Evolutionary conservation across 345 rosid species (phyloP).

Genomic region (Microcos paniculata): DNA sequence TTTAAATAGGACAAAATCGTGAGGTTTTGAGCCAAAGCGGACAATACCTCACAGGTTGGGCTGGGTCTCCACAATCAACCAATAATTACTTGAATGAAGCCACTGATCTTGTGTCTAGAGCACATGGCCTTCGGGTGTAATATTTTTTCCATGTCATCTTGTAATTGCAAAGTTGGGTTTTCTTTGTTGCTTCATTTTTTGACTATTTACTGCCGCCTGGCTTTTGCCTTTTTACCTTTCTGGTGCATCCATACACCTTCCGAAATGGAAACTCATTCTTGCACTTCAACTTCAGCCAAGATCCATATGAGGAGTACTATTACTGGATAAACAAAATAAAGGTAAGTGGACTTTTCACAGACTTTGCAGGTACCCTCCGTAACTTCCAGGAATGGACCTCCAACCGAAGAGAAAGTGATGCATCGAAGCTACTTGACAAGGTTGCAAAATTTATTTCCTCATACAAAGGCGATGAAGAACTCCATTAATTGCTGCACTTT

Average conservation of each 20-base stretch:
- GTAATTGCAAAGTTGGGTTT: neutral
- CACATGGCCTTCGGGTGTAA: conserved; percentile 80
- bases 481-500: neutral
- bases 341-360: conserved; percentile 88
- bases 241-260: conserved; percentile 95
- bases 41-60: too few relatives aligned
- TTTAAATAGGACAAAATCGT: too few relatives aligned
- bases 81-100: conserved; percentile 54
- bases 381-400: conserved; percentile 56
- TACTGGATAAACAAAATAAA: conserved; percentile 77
- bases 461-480: conserved; percentile 9
- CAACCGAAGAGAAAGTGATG: conserved; percentile 16
- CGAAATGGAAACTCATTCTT: conserved; percentile 64
- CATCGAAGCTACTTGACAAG: conserved; percentile 40
- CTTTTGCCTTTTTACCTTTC: conserved; percentile 10
- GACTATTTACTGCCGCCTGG: neutral
- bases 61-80: too few relatives aligned
- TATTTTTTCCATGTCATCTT: neutral
- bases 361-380: conserved; percentile 80
- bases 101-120: conserved; percentile 80
- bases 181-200: neutral
- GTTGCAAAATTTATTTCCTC: conserved; percentile 45
- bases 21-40: too few relatives aligned
- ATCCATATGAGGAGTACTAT: conserved; percentile 62
- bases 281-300: conserved; percentile 65